A percentile compares a stretch with the other conserved stretches of the same genome.
These are phyloP conservation scores for Nannochloropsis gaditana DNA, from an alignment of 108 stramenopile species.

Conservation along the genomic window DNA sequence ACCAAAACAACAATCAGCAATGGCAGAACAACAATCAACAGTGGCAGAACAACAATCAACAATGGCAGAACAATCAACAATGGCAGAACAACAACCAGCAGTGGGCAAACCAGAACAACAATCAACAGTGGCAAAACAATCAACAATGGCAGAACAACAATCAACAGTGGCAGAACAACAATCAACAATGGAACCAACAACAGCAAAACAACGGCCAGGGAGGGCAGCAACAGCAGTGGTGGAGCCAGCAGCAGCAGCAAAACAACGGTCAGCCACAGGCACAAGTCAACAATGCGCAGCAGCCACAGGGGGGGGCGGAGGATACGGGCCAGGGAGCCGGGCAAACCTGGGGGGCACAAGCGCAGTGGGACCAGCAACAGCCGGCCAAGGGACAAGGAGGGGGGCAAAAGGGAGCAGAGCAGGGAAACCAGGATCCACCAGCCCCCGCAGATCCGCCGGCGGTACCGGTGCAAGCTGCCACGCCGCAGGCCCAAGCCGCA, in stretches of 20 bases:
- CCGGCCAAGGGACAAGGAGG: not conserved
- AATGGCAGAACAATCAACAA: not conserved
- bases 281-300: not conserved
- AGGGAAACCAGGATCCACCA: not conserved
- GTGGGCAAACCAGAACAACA: not conserved
- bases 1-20: too few relatives aligned
- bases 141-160: not conserved
- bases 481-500: not conserved
- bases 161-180: not conserved
- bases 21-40: not conserved
- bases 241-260: slow-evolving; percentile 3
- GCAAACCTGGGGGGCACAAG: not conserved
- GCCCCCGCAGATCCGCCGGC: too few relatives aligned
- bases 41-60: not conserved
- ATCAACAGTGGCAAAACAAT: not conserved
- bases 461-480: too few relatives aligned
- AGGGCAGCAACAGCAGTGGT: not conserved
- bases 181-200: not conserved
- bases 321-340: not conserved
- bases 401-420: not conserved
- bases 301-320: not conserved
- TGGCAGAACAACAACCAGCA: not conserved
- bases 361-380: not conserved
- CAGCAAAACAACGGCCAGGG: not conserved
- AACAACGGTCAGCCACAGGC: not conserved